Conservation (phyloP, 257 asterid genomes). For the Ballota nigra region DNA sequence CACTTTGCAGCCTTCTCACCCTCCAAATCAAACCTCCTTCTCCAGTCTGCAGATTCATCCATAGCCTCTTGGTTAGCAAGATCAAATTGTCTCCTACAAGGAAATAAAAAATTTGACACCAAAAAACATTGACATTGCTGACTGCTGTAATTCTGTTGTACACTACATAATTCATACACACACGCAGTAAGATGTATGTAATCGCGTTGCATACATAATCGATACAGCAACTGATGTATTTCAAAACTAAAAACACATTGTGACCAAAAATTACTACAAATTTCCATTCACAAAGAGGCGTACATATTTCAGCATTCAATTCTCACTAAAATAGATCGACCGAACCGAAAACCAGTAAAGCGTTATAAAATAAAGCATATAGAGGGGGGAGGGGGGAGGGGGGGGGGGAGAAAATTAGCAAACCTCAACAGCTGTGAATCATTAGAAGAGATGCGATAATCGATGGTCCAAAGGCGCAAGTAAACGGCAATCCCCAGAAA, state of each 20-base stretch:
- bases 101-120: slow-evolving; percentile 14
- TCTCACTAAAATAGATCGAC: not conserved
- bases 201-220: not conserved
- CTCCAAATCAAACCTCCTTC: slow-evolving; percentile 79
- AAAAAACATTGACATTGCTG: slow-evolving; percentile 8
- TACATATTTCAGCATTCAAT: slow-evolving; percentile 4
- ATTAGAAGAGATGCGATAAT: slow-evolving; percentile 50
- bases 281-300: not conserved
- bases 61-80: slow-evolving; percentile 97
- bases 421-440: slow-evolving; percentile 72
- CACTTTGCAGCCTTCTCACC: slow-evolving; percentile 45
- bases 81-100: slow-evolving; percentile 84
- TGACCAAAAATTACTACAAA: not conserved
- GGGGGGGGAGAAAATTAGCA: no score
- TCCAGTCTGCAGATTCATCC: slow-evolving; percentile 99
- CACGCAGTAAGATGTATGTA: not conserved
- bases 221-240: not conserved
- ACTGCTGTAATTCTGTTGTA: not conserved
- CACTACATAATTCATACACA: not conserved
- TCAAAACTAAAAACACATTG: not conserved
- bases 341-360: not conserved
- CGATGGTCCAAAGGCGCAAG: slow-evolving; percentile 77
- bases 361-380: not conserved
- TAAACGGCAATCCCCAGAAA: slow-evolving; percentile 62
- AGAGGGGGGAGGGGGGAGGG: not conserved